phyloP scores from a whole-genome alignment of 768 basidiomycete species.

The Lentinula guzmanii region DNA sequence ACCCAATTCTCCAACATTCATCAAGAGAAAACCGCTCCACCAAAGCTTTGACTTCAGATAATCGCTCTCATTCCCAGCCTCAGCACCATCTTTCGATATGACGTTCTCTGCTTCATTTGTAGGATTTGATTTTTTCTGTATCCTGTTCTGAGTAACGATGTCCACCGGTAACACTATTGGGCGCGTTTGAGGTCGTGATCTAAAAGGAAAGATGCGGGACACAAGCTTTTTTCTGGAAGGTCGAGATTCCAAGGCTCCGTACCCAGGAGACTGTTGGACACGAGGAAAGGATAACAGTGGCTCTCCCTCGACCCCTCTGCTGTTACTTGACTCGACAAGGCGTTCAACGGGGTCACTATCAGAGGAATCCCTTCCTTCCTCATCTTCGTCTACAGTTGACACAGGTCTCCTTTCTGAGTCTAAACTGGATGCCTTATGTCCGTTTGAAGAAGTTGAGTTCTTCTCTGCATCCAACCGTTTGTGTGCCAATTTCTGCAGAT shows the following conservation, averaged over 20 bases:
- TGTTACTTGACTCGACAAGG: background rate
- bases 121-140: conserved; percentile 19
- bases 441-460: background rate
- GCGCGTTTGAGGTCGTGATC: conserved; percentile 18
- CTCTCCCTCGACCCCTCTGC: background rate
- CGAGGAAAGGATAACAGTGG: conserved; percentile 4
- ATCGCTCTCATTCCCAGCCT: conserved; percentile 52
- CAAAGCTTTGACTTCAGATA: conserved; percentile 85
- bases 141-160: conserved; percentile 30
- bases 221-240: conserved; percentile 21
- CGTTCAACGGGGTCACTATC: background rate
- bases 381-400: conserved; percentile 6
- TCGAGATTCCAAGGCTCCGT: background rate
- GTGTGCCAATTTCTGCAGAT: conserved; percentile 91
- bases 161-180: conserved; percentile 31
- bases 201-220: conserved; percentile 29
- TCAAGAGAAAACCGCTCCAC: conserved; percentile 86
- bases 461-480: conserved; percentile 47
- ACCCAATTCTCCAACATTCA: conserved; percentile 82
- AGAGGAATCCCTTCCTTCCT: background rate
- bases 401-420: background rate
- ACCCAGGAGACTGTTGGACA: background rate
- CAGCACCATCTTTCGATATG: conserved; percentile 16
- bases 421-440: background rate
- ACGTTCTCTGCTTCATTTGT: conserved; percentile 13